Evolutionary conservation across 257 asterid species (phyloP), one percentile per base, ranked within the genome.

Genomic region (Solanum lycopersicoides): DNA sequence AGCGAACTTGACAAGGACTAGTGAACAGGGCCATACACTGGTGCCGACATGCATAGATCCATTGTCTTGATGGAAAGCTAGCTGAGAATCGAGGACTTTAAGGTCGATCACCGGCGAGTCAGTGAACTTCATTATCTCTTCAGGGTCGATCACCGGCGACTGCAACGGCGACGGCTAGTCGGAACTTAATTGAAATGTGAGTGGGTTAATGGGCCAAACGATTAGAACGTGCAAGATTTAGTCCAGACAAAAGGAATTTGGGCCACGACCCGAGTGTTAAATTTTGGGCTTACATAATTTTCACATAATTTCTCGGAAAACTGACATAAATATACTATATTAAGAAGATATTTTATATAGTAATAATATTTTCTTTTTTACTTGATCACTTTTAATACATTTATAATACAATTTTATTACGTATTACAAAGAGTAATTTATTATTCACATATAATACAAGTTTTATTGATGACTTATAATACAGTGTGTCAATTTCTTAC

Each of bases 11-110:
- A 92, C 96, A 90, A 95, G 95, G 82, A 97, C 95, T 7, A 97
- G 85, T 25, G 98, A 97, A 87, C 98, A 95, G 5, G 98, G 98
- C 99, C 99, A 97, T 79, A 95, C 98, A 89, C 98, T 93, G 91
- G 99, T 97, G 88, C 99, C 98, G 86, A 95, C 99, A 88, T 97
- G 98, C 98, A 97, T 95, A 80, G 99, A 90, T 89, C 93, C 95
- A 88, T 97, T 97, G 93, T 97, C 98, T 93, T 95, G 99, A 85
- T 95, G 98, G 91, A 97, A 73, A 3, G 96, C 93, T 89, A 97
- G 94, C 88, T 77, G 94, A 73, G 90, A 89, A 89, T 91, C 86
- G 69, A 71, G 91, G 87, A 97, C 94, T 88, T 89, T 69, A 84
- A 95, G 93, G 56, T 95, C 97, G 89, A 97, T 93, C 86, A 90